A percentile compares a stretch with the other conserved stretches of the same genome.
phyloP scores from a whole-genome alignment of 257 asterid genomes.

The Gentiana straminea region DNA sequence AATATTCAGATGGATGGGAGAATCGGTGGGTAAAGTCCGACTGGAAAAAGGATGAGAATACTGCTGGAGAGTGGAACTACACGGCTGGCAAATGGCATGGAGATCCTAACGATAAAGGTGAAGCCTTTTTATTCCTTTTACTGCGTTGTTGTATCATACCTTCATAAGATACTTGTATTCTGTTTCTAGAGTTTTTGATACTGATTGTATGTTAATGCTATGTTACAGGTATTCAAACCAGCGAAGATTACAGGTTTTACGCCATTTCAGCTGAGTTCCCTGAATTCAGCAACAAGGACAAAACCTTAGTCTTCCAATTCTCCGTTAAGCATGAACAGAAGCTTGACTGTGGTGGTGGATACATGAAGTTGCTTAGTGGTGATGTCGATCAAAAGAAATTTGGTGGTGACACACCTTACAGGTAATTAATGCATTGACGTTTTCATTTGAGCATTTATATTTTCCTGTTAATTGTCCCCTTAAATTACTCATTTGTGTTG shows the following conservation, averaged over 20 bases:
- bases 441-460: neutral
- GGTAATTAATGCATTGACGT: slow-evolving; percentile 21
- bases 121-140: neutral
- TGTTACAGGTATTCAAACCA: slow-evolving; percentile 75
- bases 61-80: slow-evolving; percentile 96
- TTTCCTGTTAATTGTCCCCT: neutral
- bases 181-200: too few species aligned
- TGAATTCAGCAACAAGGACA: slow-evolving; percentile 90
- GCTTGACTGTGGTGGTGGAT: slow-evolving; percentile 99
- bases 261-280: slow-evolving; percentile 97
- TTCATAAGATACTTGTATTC: too few species aligned
- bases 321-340: slow-evolving; percentile 98
- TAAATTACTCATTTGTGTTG: neutral
- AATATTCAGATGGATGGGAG: slow-evolving; percentile 75
- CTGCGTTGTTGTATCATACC: neutral
- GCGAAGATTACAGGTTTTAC: slow-evolving; percentile 82
- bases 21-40: slow-evolving; percentile 90
- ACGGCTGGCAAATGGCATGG: slow-evolving; percentile 97
- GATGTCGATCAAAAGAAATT: slow-evolving; percentile 83
- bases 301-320: slow-evolving; percentile 79
- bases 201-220: neutral
- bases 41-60: slow-evolving; percentile 91
- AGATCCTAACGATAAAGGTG: slow-evolving; percentile 68
- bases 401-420: slow-evolving; percentile 95
- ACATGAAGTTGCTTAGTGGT: slow-evolving; percentile 90